Conservation (phyloP, 1,284 basidiomycete species). For the Singerocomus rubriflavus region DNA sequence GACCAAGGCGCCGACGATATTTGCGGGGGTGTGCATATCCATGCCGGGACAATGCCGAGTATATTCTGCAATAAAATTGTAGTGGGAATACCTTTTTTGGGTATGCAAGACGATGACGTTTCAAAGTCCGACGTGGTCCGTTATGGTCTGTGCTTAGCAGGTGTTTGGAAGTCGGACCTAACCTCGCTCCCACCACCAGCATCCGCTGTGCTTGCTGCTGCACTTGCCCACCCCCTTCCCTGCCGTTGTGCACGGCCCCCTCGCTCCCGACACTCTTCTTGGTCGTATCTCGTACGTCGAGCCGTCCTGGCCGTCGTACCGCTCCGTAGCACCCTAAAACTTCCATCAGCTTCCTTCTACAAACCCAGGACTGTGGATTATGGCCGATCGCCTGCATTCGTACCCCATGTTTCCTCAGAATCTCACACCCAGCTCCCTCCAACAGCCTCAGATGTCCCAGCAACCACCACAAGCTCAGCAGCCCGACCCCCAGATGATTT, state of each 20-base stretch:
- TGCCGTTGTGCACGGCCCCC: constrained; percentile 25
- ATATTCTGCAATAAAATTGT: constrained; percentile 28
- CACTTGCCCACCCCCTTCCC: constrained; percentile 13
- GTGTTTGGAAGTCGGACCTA: constrained; percentile 39
- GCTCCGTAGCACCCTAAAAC: constrained; percentile 26
- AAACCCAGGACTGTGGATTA: constrained; percentile 36
- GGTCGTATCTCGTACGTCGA: constrained; percentile 16
- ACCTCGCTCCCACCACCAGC: constrained; percentile 41
- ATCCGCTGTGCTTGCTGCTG: constrained; percentile 33
- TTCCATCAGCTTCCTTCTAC: constrained; percentile 26
- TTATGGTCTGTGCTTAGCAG: constrained; percentile 39
- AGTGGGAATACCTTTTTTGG: constrained; percentile 9
- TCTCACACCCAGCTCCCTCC: constrained; percentile 44
- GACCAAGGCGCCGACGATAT: too few relatives aligned
- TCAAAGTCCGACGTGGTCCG: constrained; percentile 34
- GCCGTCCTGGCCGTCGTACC: constrained; percentile 20
- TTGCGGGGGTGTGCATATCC: too few relatives aligned
- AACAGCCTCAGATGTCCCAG: constrained; percentile 45
- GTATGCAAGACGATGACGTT: constrained; percentile 21
- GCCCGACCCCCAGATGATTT: constrained; percentile 38
- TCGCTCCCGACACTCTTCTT: constrained; percentile 6
- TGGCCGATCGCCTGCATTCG: constrained; percentile 58
- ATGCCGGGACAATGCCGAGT: not conserved
- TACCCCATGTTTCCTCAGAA: constrained; percentile 48
- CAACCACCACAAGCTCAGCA: constrained; percentile 39